Evolutionary conservation across 2,329 filamentous ascomycete species (phyloP).

Genomic region (Sarocladium oryzae): DNA sequence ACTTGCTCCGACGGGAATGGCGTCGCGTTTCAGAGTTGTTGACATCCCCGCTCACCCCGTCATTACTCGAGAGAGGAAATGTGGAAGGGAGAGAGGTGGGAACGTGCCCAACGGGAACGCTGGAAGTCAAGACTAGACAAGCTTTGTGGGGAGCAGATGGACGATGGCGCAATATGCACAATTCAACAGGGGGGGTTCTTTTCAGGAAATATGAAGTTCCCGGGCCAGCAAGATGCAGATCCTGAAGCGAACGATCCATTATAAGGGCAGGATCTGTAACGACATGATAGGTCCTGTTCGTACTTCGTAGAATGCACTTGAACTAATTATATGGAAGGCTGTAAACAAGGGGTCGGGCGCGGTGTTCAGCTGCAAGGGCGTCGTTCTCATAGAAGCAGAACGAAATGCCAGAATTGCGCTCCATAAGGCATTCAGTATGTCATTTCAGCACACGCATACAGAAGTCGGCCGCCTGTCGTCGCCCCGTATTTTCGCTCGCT

Average conservation of each 20-base stretch:
- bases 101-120: conserved; percentile 10
- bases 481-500: no score
- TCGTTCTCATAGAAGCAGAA: no score
- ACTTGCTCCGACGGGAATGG: conserved; percentile 14
- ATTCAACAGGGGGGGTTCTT: background rate
- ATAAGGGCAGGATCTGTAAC: background rate
- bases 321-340: no score
- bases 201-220: background rate
- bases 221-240: background rate
- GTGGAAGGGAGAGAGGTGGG: background rate
- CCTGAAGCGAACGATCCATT: background rate
- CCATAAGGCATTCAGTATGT: no score
- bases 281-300: background rate
- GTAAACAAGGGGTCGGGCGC: no score
- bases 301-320: no score
- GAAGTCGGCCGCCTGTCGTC: no score
- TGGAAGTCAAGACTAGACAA: conserved; percentile 31
- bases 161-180: background rate
- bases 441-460: no score
- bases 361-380: no score
- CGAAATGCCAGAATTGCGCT: no score
- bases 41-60: conserved; percentile 21
- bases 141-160: conserved; percentile 24
- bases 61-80: conserved; percentile 12
- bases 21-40: conserved; percentile 26